Evolutionary conservation across 2,329 filamentous ascomycete species (phyloP), one percentile per base, ranked within the genome.

Genomic region (Mycosphaerella arachidis): DNA sequence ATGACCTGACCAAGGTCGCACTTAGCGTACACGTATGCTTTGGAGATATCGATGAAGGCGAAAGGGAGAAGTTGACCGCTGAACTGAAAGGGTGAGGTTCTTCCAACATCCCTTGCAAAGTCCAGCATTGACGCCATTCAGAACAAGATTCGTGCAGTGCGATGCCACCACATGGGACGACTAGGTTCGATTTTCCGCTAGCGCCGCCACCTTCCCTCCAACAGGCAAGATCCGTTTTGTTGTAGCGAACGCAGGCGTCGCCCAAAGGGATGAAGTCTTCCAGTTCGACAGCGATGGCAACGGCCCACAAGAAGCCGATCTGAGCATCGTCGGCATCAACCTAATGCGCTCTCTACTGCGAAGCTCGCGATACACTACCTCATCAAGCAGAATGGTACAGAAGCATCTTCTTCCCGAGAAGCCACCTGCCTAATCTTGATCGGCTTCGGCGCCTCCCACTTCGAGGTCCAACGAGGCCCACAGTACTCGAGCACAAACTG

Each of bases 401-500:
- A 70, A 16, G 63, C 62, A 13, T 66, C 66, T 4, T 2, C 48
- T 13, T 20, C 56, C 8, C 66, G 71, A 52, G 64, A 69, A 24
- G 72, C 61, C 29, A 63, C 60, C 3, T 60, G 51, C 29, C 53
- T 64, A 13, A 53, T 62, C n/a, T 58, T 64, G 43, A 58, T 63
- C 31, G 60, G 60, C 20, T 58, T 51, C 18, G 60, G 60, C 4
- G 63, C 63, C 4, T 60, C 57, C 4, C 60, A 53, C 48, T 45
- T 64, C 10, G 63, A 64, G 35, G 52, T 56, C 35, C 70, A 71
- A 0, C 67, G 72, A 7, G 67, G 63, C 5, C 63, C 72, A n/a
- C 70, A 73, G 55, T 78, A 78, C 63, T 63, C 66, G 31, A 68
- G 68, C 4, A 72, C 71, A 13, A 77, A 77, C 60, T 77, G 72